Evolutionary conservation across 2,329 filamentous ascomycete species (phyloP), one percentile per base, ranked within the genome.

Genomic region (Exserohilum rostratum): DNA sequence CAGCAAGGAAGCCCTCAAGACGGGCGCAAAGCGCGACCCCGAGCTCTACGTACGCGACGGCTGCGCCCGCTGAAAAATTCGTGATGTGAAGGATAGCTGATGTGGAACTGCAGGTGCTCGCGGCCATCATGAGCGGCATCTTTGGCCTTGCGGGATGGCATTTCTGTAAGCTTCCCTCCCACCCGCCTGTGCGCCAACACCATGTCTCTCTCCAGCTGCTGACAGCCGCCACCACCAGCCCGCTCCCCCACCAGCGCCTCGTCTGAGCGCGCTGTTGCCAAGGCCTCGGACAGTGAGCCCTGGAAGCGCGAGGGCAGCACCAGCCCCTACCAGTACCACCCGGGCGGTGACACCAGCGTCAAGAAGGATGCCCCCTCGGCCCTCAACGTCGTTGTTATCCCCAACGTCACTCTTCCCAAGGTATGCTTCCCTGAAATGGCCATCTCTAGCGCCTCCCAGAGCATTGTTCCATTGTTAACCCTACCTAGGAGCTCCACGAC

Each of bases 401-500:
- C 95, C 71, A 89, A 96, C 74, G 93, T 99, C 74, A 95, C 89
- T 73, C 83, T 98, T 67, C 93, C 95, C 74, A 92, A 89, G 88
- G 75, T 69, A 66, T 44, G 56, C 30, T 13, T 9, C 13, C 15
- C 30, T 17, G 15, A 30, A 15, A 30, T 18, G 20, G 10, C 27
- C 43, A 25, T 10, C 17, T 27, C 12, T 10, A 22, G 3, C 9
- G 13, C 18, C 38, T 33, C 12, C 22, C 30, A 18, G 35, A 60
- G 37, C 25, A 9, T 18, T 38, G 22, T 7, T 7, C 22, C 39
- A n/a, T n/a, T n/a, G n/a, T n/a, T n/a, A n/a, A n/a, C n/a, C n/a
- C n/a, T n/a, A n/a, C n/a, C n/a, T n/a, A 96, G 91, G 85, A 89
- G 71, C 86, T 97, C 63, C 95, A 99, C 82, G 95, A 99, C 69